phyloP scores from a whole-genome alignment of 345 rosid species.

The Populus tremula region DNA sequence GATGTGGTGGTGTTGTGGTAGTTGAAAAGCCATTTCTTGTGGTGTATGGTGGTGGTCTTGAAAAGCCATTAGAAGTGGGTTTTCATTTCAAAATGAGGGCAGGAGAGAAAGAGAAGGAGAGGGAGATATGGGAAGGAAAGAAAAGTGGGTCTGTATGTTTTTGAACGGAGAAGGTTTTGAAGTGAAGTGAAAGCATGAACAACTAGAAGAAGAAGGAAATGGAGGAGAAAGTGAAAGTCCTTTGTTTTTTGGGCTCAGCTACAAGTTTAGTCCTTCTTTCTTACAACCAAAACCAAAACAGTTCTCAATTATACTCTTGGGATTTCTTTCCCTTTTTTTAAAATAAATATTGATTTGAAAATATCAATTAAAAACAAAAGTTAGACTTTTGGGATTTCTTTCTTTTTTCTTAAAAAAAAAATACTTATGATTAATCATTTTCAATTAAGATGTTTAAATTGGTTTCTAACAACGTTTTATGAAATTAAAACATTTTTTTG shows the following conservation, averaged over 20 bases:
- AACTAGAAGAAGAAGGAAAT: neutral
- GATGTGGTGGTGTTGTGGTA: conserved; percentile 7
- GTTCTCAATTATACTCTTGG: neutral
- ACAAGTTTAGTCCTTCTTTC: neutral
- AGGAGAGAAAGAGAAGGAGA: neutral
- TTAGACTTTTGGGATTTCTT: too few relatives aligned
- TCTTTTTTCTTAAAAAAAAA: too few relatives aligned
- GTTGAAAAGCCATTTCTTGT: conserved; percentile 31
- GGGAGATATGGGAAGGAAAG: neutral
- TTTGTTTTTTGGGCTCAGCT: neutral
- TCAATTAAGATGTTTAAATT: too few relatives aligned
- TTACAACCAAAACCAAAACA: neutral
- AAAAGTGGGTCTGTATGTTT: neutral
- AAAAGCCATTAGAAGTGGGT: conserved; percentile 22
- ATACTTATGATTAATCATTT: too few relatives aligned
- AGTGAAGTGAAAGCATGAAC: neutral
- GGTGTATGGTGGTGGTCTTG: conserved; percentile 25
- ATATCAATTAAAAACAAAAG: too few relatives aligned
- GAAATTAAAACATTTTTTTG: too few relatives aligned
- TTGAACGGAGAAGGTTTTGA: neutral
- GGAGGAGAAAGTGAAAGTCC: neutral
- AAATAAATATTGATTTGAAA: too few relatives aligned
- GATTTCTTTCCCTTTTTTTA: too few relatives aligned
- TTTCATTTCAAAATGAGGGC: neutral
- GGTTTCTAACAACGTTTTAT: accelerated